Evolutionary conservation across 2,329 filamentous ascomycete species (phyloP), one percentile per base, ranked within the genome.

Genomic region (Lachnellula willkommii): DNA sequence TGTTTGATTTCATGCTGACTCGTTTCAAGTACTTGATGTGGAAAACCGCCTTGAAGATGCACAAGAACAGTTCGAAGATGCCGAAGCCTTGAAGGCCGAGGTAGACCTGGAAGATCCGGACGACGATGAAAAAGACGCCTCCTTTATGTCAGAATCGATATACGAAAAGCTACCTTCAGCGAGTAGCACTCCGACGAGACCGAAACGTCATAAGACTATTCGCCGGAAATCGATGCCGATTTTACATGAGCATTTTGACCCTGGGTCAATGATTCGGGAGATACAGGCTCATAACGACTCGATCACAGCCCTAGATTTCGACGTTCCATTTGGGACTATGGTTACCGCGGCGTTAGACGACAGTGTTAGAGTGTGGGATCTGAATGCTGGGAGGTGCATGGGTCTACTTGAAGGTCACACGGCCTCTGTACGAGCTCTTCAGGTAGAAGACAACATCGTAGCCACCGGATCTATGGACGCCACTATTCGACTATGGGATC

Each of bases 81-180:
- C 77, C 26, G 81, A 82, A 58, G 77, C 78, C 17, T 74, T 82
- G 56, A 52, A 80, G 73, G 70, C 81, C 73, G 74, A 84, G 65
- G 59, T 79, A 61, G 71, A 82, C 73, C 57, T 80, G 62, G 73
- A 88, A 69, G 72, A 47, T 22, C 46, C 60, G 12, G 63, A 65
- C 2, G 58, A 63, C 47, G 51, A 54, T 43, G 76, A 74, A 40
- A 70, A 73, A 56, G 76, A 79, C 62, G 76, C 77, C 5, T 81
- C 81, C 1, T 99, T 97, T 76, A 97, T 97, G 94, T 96, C 94
- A 3, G 90, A 96, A 71, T 96, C 92, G 12, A 90, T 99, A 64
- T 99, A 97, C 71, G 89, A 95, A 64, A 96, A 96, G 73, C 76
- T 99, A 8, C 90, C 92, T 0, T 73, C 75, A 9, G 69, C 74